Percentiles rank a stretch among this genome's conserved stretches.
phyloP scores from a whole-genome alignment of 768 basidiomycete species.

The Naganishia randhawae region DNA sequence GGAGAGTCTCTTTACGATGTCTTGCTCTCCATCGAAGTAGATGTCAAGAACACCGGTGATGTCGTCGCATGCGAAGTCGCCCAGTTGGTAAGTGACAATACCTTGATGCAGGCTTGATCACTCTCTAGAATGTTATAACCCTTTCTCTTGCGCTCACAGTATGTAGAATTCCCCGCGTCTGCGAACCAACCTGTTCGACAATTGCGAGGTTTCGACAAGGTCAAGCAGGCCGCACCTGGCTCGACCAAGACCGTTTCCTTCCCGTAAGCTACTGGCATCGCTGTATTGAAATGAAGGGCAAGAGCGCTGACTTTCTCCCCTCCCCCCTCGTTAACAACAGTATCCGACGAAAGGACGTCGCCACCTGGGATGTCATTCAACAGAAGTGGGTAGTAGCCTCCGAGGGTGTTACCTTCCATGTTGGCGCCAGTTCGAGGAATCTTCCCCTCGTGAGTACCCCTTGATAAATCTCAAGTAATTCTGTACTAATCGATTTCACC shows the following conservation, averaged over 20 bases:
- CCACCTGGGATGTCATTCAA: slow-evolving; percentile 67
- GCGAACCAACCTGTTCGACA: slow-evolving; percentile 45
- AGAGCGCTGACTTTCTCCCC: not conserved
- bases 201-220: slow-evolving; percentile 48
- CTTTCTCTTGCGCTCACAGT: not conserved
- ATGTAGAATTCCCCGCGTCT: slow-evolving; percentile 31
- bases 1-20: slow-evolving; percentile 44
- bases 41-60: slow-evolving; percentile 50
- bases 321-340: not conserved
- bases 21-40: slow-evolving; percentile 40
- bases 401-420: slow-evolving; percentile 62
- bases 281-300: not conserved
- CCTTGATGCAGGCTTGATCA: not conserved
- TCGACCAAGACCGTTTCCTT: slow-evolving; percentile 39
- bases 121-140: not conserved
- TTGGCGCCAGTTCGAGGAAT: slow-evolving; percentile 54
- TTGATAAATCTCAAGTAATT: not conserved
- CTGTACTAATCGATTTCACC: not conserved
- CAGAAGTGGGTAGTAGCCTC: slow-evolving; percentile 73
- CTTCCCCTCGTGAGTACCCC: slow-evolving; percentile 31
- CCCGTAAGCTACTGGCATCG: slow-evolving; percentile 23
- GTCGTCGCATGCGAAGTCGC: slow-evolving; percentile 48
- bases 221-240: slow-evolving; percentile 38
- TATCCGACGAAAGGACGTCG: slow-evolving; percentile 40
- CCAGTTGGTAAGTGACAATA: slow-evolving; percentile 45